Conservation (phyloP, 176 grass and related monocot genomes). For the Cenchrus fungigraminus region DNA sequence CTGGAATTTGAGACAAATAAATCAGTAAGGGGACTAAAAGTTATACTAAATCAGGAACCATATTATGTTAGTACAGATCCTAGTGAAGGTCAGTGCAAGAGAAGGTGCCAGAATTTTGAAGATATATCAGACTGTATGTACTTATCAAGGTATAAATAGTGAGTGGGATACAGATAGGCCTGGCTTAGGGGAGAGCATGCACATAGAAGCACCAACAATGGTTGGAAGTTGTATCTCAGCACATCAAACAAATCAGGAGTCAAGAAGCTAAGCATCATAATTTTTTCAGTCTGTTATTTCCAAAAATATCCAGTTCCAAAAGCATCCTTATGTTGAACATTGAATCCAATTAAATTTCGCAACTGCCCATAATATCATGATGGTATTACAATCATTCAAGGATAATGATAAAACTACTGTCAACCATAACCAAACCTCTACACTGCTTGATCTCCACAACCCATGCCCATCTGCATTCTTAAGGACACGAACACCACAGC, state of each 20-base stretch:
- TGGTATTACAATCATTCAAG: background rate
- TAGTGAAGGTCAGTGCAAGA: background rate
- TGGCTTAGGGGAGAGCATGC: background rate
- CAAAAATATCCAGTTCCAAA: background rate
- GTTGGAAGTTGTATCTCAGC: background rate
- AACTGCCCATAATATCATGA: background rate
- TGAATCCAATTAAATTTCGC: background rate
- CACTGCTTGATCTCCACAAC: background rate
- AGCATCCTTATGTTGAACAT: background rate
- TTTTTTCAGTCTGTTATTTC: background rate
- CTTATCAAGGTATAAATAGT: background rate
- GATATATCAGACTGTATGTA: background rate
- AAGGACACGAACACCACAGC: background rate
- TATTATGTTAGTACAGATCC: too few species aligned
- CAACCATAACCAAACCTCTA: background rate
- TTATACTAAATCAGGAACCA: too few species aligned
- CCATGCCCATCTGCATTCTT: background rate
- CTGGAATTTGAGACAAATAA: too few species aligned
- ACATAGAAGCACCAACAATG: background rate
- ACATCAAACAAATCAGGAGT: background rate
- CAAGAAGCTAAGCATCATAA: background rate
- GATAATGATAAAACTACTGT: background rate
- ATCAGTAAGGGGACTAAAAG: too few species aligned
- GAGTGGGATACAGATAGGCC: background rate
- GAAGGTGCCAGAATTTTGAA: background rate